A percentile compares a stretch with the other conserved stretches of the same genome.
Conservation (phyloP, 495 filamentous ascomycete species). For the Schizothecium vesticola region DNA sequence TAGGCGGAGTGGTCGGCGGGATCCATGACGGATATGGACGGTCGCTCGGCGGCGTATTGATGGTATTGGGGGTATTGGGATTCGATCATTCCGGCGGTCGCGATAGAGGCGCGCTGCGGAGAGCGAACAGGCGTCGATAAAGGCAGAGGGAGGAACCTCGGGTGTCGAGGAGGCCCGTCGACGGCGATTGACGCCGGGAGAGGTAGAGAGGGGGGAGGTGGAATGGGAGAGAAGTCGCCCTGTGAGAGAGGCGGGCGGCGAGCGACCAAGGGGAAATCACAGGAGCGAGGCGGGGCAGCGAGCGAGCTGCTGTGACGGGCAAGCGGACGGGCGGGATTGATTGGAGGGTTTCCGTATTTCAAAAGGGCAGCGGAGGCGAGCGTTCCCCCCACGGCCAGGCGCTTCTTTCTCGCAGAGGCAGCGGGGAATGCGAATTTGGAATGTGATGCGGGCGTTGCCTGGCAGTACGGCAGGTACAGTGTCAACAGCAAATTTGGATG, state of each 20-base stretch:
- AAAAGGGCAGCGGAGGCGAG: neutral
- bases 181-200: neutral
- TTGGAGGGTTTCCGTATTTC: neutral
- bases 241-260: neutral
- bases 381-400: neutral
- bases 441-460: neutral
- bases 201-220: neutral
- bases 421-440: neutral
- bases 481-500: neutral
- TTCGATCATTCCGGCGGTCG: constrained; percentile 23
- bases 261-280: neutral
- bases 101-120: constrained; percentile 8
- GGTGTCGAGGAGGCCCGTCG: neutral
- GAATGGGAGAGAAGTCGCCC: neutral
- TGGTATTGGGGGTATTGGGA: constrained; percentile 18
- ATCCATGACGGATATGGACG: constrained; percentile 36
- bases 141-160: neutral
- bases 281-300: neutral
- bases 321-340: neutral
- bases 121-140: neutral
- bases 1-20: constrained; percentile 29
- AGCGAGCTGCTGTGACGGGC: neutral
- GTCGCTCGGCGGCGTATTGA: constrained; percentile 23
- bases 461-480: neutral
- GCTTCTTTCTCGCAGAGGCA: neutral